Conservation (phyloP, 2,329 filamentous ascomycete species). For the Fusarium denticulatum region DNA sequence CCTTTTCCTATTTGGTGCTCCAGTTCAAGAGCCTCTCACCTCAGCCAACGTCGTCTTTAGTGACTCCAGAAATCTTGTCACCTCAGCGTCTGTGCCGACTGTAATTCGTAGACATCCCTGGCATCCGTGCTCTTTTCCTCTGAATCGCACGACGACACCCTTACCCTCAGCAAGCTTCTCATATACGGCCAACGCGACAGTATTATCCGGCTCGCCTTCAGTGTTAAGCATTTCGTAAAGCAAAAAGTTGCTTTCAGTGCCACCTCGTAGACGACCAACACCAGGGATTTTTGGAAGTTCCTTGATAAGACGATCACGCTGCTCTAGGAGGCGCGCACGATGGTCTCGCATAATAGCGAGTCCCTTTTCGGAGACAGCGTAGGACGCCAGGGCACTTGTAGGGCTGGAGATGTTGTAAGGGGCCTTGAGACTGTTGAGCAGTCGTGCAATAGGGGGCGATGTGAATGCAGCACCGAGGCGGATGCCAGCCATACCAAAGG, state of each 20-base stretch:
- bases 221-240: conserved; percentile 86
- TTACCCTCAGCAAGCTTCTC: conserved; percentile 83
- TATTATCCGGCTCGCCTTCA: conserved; percentile 80
- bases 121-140: conserved; percentile 92
- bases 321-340: conserved; percentile 73
- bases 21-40: conserved; percentile 47
- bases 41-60: conserved; percentile 63
- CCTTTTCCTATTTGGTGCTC: not conserved
- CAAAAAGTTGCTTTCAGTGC: conserved; percentile 85
- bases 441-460: conserved; percentile 74
- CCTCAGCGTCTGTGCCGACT: conserved; percentile 88
- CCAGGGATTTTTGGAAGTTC: conserved; percentile 81
- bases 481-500: conserved; percentile 94
- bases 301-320: conserved; percentile 78
- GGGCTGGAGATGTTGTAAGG: conserved; percentile 95
- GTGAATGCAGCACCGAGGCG: conserved; percentile 88
- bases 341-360: conserved; percentile 78
- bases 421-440: conserved; percentile 93
- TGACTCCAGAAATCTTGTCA: conserved; percentile 79
- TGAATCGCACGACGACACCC: conserved; percentile 92
- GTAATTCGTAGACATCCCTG: conserved; percentile 90
- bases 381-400: conserved; percentile 81
- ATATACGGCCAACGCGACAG: conserved; percentile 81
- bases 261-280: conserved; percentile 83
- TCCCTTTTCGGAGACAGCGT: conserved; percentile 74